A percentile compares a stretch with the other conserved stretches of the same genome.
These are phyloP conservation scores for Penicillium coffeae DNA, from an alignment of 495 filamentous ascomycete genomes.

Conservation along the genomic window DNA sequence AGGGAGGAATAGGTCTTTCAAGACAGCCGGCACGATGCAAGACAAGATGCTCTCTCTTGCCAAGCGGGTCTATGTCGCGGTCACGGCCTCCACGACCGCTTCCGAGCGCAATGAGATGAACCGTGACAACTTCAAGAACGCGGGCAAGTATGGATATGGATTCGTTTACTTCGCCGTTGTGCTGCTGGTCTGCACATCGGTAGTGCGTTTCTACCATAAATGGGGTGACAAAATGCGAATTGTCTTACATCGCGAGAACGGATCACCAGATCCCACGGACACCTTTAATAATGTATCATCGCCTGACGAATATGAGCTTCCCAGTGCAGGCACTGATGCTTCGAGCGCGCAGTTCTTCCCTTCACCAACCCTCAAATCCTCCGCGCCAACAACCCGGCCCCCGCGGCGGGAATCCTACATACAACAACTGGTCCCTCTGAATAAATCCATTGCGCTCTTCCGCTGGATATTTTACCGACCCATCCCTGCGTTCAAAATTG, in stretches of 20 bases:
- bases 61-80: slow-evolving; percentile 71
- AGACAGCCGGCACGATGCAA: slow-evolving; percentile 9
- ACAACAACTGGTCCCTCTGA: slow-evolving; percentile 65
- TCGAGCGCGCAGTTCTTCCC: slow-evolving; percentile 72
- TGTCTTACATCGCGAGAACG: slow-evolving; percentile 73
- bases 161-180: slow-evolving; percentile 84
- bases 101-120: slow-evolving; percentile 69
- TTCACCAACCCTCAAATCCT: slow-evolving; percentile 24
- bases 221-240: slow-evolving; percentile 87
- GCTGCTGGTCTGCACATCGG: slow-evolving; percentile 57
- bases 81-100: slow-evolving; percentile 63
- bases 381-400: slow-evolving; percentile 36
- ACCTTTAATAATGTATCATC: slow-evolving; percentile 51
- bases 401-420: slow-evolving; percentile 61
- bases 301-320: slow-evolving; percentile 63
- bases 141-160: slow-evolving; percentile 83
- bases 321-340: slow-evolving; percentile 63
- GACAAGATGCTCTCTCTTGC: slow-evolving; percentile 41
- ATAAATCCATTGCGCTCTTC: slow-evolving; percentile 71
- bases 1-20: neutral
- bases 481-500: slow-evolving; percentile 63
- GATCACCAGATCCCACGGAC: slow-evolving; percentile 32
- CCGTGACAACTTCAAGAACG: slow-evolving; percentile 71
- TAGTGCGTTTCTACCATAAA: slow-evolving; percentile 72
- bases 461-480: slow-evolving; percentile 85